Base-by-base conservation (phyloP, 2,329 filamentous ascomycete species). In the Daldinia sp. region DNA sequence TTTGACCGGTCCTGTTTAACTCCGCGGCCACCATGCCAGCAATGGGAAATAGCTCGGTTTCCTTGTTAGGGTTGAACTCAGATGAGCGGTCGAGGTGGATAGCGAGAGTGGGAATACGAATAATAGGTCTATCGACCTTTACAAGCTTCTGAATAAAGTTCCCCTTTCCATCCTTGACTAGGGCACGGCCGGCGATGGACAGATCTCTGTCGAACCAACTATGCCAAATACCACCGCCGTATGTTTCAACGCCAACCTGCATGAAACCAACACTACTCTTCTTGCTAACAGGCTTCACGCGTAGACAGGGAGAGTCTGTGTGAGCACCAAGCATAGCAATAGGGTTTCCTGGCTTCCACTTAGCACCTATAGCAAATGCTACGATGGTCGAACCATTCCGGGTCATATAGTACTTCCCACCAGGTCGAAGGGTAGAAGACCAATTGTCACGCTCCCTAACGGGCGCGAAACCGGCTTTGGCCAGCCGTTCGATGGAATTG, bases 181-280 rank as follows among this genome's bases (percentile, higher is more conserved):
- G 89, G 11, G 92, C 92, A 62, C 95, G 86, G 7, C 95, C 95
- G 29, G 95, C 95, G 55, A 98, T 88, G 71, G 92, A 91, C 65
- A 99, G 82, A 76, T 99, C 95, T 51, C 95, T 89, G 77, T 99
- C 95, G 75, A 99, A 99, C 95, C 91, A 99, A 47, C 92, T 96
- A 78, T 97, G 94, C 94, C 94, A 98, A 73, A 98, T 89, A 58
- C 95, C 95, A 64, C 95, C 95, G 54, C 95, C 95, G 74, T 99
- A 99, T 1, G 93, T 94, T 82, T 99, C 95, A 52, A 97, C 94
- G 54, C 94, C 95, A 59, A 99, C 89, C 79, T 99, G 95, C 66
- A 97, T 80, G 77, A 95, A 99, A 10, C 94, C 94, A 68, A 91
- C 90, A 58, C 86, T 88, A 73, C 87, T 85, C 80, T 94, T 95